Percentiles rank a stretch among this genome's conserved stretches.
These are phyloP conservation scores for Apiospora rasikravindrae DNA, from an alignment of 2,329 filamentous ascomycete species.

Conservation along the genomic window DNA sequence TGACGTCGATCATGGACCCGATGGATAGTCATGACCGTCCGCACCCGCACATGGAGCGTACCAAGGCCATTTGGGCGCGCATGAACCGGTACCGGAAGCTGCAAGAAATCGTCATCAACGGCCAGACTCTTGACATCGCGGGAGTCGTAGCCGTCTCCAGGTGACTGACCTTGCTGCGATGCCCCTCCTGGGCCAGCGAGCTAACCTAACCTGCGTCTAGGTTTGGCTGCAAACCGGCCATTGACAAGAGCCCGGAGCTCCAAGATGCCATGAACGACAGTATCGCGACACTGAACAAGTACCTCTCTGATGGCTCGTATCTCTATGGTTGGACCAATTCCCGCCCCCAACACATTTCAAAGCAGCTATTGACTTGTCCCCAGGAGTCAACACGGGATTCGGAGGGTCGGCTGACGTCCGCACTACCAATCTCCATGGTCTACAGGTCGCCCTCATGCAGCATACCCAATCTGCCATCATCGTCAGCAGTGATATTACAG, in stretches of 20 bases:
- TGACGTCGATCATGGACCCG: slow-evolving; percentile 3
- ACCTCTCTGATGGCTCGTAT: slow-evolving; percentile 20
- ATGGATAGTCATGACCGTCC: slow-evolving; percentile 5
- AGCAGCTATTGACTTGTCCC: too few species aligned
- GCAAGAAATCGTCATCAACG: slow-evolving; percentile 14
- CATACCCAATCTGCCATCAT: slow-evolving; percentile 57
- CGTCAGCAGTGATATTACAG: slow-evolving; percentile 30
- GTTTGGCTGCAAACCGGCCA: slow-evolving; percentile 18
- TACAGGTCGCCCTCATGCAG: slow-evolving; percentile 64
- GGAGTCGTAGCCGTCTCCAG: slow-evolving; percentile 22
- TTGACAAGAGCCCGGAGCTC: slow-evolving; percentile 19
- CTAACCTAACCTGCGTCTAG: not conserved
- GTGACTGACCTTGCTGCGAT: not conserved
- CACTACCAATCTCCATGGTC: slow-evolving; percentile 52
- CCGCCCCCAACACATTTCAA: too few species aligned
- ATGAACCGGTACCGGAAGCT: slow-evolving; percentile 13
- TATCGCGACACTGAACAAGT: slow-evolving; percentile 18
- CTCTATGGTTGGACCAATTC: slow-evolving; percentile 12
- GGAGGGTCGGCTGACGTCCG: slow-evolving; percentile 68
- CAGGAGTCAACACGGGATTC: slow-evolving; percentile 70
- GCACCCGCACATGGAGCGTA: slow-evolving; percentile 17
- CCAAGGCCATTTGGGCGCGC: slow-evolving; percentile 16
- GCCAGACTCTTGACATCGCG: slow-evolving; percentile 19
- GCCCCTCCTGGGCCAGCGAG: not conserved
- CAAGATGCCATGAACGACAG: slow-evolving; percentile 17